These are phyloP conservation scores for Zymoseptoria tritici DNA, from an alignment of 2,329 filamentous ascomycete species.

Conservation along the genomic window DNA sequence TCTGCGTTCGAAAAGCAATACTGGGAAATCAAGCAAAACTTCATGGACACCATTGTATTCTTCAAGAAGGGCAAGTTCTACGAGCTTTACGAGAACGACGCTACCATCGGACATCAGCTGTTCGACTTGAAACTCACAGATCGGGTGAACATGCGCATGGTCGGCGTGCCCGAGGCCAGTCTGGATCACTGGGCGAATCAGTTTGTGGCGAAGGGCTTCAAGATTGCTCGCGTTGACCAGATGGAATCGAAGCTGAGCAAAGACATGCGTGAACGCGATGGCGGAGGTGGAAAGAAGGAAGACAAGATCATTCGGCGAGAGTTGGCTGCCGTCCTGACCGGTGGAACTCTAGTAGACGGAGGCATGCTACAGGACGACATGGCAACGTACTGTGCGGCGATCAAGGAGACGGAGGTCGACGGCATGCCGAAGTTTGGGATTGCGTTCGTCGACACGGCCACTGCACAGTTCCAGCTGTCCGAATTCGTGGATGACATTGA, in stretches of 20 bases:
- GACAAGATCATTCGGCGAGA: slow-evolving; percentile 93
- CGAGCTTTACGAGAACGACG: slow-evolving; percentile 95
- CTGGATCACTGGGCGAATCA: slow-evolving; percentile 97
- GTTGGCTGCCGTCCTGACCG: slow-evolving; percentile 81
- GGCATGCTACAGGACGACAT: slow-evolving; percentile 97
- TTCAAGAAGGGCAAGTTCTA: slow-evolving; percentile 99
- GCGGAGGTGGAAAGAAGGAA: slow-evolving; percentile 56
- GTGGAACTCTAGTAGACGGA: slow-evolving; percentile 87
- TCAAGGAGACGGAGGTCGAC: slow-evolving; percentile 65
- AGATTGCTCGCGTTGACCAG: slow-evolving; percentile 93
- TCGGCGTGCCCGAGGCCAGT: slow-evolving; percentile 90
- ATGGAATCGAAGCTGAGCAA: slow-evolving; percentile 93
- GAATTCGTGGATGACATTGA: slow-evolving; percentile 88
- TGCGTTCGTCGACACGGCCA: slow-evolving; percentile 90
- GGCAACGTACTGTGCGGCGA: slow-evolving; percentile 90
- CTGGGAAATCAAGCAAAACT: slow-evolving; percentile 98
- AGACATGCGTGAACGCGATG: slow-evolving; percentile 93
- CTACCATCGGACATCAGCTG: slow-evolving; percentile 88
- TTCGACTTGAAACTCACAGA: slow-evolving; percentile 98
- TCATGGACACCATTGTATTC: slow-evolving; percentile 96
- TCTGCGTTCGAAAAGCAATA: slow-evolving; percentile 97
- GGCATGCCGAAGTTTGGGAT: slow-evolving; percentile 80
- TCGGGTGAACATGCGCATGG: slow-evolving; percentile 99
- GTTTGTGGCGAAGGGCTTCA: slow-evolving; percentile 96
- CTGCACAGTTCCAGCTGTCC: slow-evolving; percentile 88